Evolutionary conservation across 192 early-diverging fungal genomes (phyloP), one percentile per base, ranked within the genome.

Genomic region (Geranomyces variabilis): DNA sequence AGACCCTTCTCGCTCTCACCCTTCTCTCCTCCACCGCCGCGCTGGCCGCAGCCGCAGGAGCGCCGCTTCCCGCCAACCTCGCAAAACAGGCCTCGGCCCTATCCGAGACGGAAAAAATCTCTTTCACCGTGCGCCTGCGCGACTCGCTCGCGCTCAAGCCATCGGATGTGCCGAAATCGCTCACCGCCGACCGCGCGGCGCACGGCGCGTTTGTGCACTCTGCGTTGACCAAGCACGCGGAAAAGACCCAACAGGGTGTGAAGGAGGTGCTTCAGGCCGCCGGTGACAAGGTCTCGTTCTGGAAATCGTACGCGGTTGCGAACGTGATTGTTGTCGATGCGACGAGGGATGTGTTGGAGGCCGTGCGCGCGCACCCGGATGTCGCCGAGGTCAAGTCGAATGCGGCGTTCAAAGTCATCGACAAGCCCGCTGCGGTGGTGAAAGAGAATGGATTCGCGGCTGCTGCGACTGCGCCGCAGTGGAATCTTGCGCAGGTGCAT

Each of bases 321-420:
- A 66, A 66, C 64, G 31, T 43, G 13, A n/a, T 66, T 22, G 41
- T 66, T 41, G 45, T 66, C 22, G 64, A 66, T 47, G 64, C 33
- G 31, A 66, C 64, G 14, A 46, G 14, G 21, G 41, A 66, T 14
- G 64, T 56, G 19, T 15, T 55, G 28, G 46, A 51, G 10, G 30
- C 46, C 15, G 47, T 67, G 19, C 26, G 15, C 7, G 24, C 22
- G 14, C 46, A 55, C 46, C 66, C 66, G n/a, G 51, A 67, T 15
- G 66, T 67, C 34, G 15, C 21, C 51, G 53, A 46, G 24, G 51
- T 67, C 28, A 67, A 21, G 10, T 15, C 22, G 47, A 67, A 67
- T 48, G 51, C 46, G 12, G 43, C 3, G 29, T 67, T 67, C 34
- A 7, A 31, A 7, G 48, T 67, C 24, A 24, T 44, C 45, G 26